Base-by-base conservation (phyloP, 306 rosid genomes). In the Vicia villosa region DNA sequence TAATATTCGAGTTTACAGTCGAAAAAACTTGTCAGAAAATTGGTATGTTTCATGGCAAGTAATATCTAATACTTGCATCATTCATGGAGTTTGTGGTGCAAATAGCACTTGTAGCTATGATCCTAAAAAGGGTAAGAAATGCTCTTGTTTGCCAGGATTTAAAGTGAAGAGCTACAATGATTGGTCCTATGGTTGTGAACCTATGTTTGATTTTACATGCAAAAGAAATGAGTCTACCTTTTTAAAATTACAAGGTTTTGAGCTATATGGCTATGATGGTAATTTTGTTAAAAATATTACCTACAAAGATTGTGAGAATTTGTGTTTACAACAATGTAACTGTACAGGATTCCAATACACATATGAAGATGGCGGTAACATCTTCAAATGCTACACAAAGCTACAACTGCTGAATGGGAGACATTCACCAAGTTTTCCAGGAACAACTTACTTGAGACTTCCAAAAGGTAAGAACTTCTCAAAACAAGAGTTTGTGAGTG, bases 141-240 rank as follows among this genome's bases (percentile, higher is more conserved):
- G 82, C 6, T 38, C 66, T 7, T 79, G 83, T 34, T 34, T 67
- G 16, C 73, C 79, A 0, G 81, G 86, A 1, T 14, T 65, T 38
- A 75, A n/a, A 43, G 2, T 62, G n/a, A 79, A 22, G 16, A 72
- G 67, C 14, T 30, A 1, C 4, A 54, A 50, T 12, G 81, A 83
- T 59, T 79, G 83, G 83, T 67, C 86, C 30, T 14, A 61, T 2
- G 91, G 91, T 6, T 86, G 88, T 19, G 62, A 77, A 13, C 85
- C 83, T 1, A 45, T 26, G 43, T 77, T 82, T 38, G 47, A 16
- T 19, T 13, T 75, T 2, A 41, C 79, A 30, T 73, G 78, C 50
- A 9, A 13, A 0, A 5, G 0, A 63, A 71, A 5, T 10, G 76
- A 79, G 60, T 50, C 80, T 15, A 55, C 12, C 1, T 85, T 79